phyloP scores from a whole-genome alignment of 768 basidiomycete genomes.

The Glaciozyma martinii region DNA sequence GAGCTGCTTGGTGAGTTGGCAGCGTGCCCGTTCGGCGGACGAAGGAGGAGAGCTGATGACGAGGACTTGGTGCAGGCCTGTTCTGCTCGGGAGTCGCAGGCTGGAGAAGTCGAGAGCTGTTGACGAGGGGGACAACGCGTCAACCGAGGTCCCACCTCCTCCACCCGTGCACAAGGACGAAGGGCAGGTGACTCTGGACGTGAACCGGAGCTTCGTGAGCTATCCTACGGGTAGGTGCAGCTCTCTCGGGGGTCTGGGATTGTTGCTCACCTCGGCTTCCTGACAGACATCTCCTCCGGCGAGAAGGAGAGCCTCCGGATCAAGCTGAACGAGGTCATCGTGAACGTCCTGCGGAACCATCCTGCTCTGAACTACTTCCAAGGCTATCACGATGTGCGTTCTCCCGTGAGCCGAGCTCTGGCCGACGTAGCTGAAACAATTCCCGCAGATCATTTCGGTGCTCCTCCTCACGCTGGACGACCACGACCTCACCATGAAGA shows the following conservation, averaged over 20 bases:
- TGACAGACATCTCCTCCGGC: constrained; percentile 30
- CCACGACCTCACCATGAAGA: constrained; percentile 8
- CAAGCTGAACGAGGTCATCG: constrained; percentile 40
- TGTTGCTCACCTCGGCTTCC: background rate
- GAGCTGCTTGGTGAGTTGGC: constrained; percentile 34
- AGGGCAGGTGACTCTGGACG: constrained; percentile 42
- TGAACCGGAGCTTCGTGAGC: constrained; percentile 41
- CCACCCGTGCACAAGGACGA: constrained; percentile 6
- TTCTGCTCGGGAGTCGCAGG: constrained; percentile 8
- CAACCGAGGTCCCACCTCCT: background rate
- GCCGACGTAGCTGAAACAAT: background rate
- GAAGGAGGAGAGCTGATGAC: background rate
- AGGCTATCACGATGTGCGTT: constrained; percentile 33
- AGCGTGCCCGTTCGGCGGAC: too few relatives aligned
- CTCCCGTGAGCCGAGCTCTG: background rate
- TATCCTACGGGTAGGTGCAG: constrained; percentile 37
- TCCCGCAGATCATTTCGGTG: constrained; percentile 42
- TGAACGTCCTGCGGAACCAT: constrained; percentile 38
- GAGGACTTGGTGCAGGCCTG: constrained; percentile 19
- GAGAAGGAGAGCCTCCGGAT: constrained; percentile 36
- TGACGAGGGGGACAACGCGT: background rate
- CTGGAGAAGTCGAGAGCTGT: constrained; percentile 6
- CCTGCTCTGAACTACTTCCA: constrained; percentile 44
- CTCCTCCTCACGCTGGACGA: constrained; percentile 33
- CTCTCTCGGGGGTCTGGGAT: background rate